These are phyloP conservation scores for Closterium sp. DNA, from an alignment of 139 green algal species.

Conservation along the genomic window DNA sequence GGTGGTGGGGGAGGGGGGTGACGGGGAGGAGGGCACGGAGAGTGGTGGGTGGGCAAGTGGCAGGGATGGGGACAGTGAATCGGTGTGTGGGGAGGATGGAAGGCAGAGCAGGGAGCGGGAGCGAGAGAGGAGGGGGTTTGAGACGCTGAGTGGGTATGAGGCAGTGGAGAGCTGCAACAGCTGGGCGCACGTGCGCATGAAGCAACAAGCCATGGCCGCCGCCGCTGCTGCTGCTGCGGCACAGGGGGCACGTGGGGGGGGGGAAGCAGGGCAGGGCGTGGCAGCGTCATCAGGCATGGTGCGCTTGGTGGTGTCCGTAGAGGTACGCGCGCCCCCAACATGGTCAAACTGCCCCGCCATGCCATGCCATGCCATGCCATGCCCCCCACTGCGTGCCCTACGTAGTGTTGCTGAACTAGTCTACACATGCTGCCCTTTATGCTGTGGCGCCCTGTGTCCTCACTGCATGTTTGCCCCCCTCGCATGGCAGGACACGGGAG, in stretches of 20 bases:
- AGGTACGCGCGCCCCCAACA: constrained; percentile 12
- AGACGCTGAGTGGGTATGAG: constrained; percentile 22
- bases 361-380: not conserved
- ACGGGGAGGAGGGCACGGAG: not conserved
- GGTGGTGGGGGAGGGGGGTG: not conserved
- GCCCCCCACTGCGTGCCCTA: not conserved
- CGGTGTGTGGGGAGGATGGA: not conserved
- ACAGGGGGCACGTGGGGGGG: not conserved
- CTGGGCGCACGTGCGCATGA: constrained; percentile 10
- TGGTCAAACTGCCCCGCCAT: not conserved
- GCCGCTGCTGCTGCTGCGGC: not conserved
- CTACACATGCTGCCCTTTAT: not conserved
- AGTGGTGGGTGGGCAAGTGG: not conserved
- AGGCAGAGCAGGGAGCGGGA: not conserved
- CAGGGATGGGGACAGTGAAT: not conserved
- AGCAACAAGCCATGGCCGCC: not conserved
- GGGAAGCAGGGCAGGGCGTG: not conserved
- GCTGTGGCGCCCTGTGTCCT: not conserved
- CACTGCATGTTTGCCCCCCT: not conserved
- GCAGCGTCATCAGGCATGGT: constrained; percentile 2
- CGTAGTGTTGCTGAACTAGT: not conserved
- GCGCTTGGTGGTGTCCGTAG: constrained; percentile 40
- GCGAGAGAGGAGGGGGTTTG: not conserved
- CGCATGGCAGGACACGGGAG: constrained; percentile 27
- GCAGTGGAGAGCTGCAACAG: constrained; percentile 25